A percentile compares a stretch with the other conserved stretches of the same genome.
Evolutionary conservation across 305 asterid genomes (phyloP).

Genomic region (Nicotiana rustica): DNA sequence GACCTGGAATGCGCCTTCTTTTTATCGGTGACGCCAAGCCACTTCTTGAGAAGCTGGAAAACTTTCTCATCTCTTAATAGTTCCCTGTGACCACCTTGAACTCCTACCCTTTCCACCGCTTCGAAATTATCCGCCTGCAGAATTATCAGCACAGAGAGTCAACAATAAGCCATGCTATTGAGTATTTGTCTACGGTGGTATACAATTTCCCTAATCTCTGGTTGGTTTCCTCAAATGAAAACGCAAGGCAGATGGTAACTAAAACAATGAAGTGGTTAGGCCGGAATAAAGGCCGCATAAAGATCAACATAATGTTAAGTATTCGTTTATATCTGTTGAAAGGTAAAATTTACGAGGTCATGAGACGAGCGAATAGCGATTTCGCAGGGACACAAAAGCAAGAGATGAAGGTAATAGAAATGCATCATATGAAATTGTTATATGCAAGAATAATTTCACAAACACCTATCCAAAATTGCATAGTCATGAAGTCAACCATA

Average conservation of each 20-base stretch:
- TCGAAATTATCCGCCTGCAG: slow-evolving; percentile 70
- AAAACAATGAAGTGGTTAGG: neutral
- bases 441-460: neutral
- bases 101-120: slow-evolving; percentile 77
- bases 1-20: slow-evolving; percentile 45
- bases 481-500: slow-evolving; percentile 12
- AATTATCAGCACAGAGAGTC: neutral
- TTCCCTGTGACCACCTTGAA: slow-evolving; percentile 62
- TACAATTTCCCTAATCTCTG: neutral
- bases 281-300: neutral
- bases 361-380: neutral
- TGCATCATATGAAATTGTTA: neutral
- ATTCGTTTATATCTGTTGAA: neutral
- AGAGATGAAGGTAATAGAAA: neutral
- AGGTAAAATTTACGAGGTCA: neutral
- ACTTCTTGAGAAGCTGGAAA: slow-evolving; percentile 55
- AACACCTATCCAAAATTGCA: neutral
- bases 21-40: slow-evolving; percentile 60
- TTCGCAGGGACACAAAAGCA: neutral
- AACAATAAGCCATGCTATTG: neutral
- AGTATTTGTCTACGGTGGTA: neutral
- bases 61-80: slow-evolving; percentile 58
- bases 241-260: neutral
- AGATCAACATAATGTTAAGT: neutral
- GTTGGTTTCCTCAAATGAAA: neutral